Conservation (phyloP, 2,329 filamentous ascomycete genomes). For the Acrocalymma vagum region DNA sequence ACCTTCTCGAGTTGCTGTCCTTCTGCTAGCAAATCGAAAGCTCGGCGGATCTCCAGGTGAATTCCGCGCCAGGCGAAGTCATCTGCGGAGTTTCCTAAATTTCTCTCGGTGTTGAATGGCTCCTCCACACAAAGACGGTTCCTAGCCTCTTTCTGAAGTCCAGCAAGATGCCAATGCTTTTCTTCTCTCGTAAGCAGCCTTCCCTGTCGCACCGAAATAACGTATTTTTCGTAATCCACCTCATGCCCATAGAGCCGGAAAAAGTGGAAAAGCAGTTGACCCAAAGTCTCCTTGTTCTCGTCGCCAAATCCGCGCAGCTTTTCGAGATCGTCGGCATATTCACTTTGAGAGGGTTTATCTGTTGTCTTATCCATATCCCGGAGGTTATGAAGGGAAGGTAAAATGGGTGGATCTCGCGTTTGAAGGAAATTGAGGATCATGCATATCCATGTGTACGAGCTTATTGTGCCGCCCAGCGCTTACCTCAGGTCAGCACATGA, state of each 20-base stretch:
- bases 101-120: conserved; percentile 89
- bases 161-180: conserved; percentile 82
- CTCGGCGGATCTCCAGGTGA: conserved; percentile 86
- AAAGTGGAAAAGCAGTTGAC: conserved; percentile 91
- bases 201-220: conserved; percentile 85
- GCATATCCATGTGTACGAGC: conserved; percentile 99
- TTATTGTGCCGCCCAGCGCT: conserved; percentile 93
- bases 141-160: conserved; percentile 56
- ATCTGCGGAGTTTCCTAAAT: conserved; percentile 95
- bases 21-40: conserved; percentile 82
- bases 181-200: conserved; percentile 80
- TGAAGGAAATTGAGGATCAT: conserved; percentile 97
- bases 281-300: conserved; percentile 82
- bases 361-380: conserved; percentile 68
- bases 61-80: conserved; percentile 93
- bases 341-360: conserved; percentile 67
- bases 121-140: conserved; percentile 95
- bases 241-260: conserved; percentile 96
- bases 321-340: conserved; percentile 87
- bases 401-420: conserved; percentile 80
- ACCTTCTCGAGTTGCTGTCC: conserved; percentile 79
- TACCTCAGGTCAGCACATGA: conserved; percentile 19
- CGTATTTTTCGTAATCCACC: conserved; percentile 85
- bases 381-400: conserved; percentile 84
- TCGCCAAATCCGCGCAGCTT: conserved; percentile 77